Evolutionary conservation across 257 asterid genomes (phyloP), one percentile per base, ranked within the genome.

Genomic region (Lavandula angustifolia): DNA sequence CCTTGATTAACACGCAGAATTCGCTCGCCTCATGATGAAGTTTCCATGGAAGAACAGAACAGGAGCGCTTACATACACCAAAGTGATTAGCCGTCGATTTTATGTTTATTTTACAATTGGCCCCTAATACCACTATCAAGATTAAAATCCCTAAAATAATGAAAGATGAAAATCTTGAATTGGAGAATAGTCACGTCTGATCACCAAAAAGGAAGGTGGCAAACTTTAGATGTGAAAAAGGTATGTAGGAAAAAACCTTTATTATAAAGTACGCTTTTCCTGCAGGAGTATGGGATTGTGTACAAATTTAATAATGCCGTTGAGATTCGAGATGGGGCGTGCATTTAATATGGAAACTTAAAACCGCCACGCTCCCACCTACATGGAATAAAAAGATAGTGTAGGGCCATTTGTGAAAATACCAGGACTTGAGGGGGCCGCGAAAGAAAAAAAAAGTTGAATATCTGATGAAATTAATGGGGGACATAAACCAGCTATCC

Each of bases 311-410:
- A 62, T 22, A 27, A 46, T 54, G 54, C 13, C 3, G 58, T 44
- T 60, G 60, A 60, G 60, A 54, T 47, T 55, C 14, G 73, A 52
- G 51, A 17, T 33, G 18, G 54, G 44, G 58, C 33, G 31, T 75
- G 73, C 78, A 72, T 68, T 82, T 60, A 69, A 66, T 77, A 46
- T 18, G 27, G 37, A 65, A 76, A 69, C 73, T 54, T 61, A 40
- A 61, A 76, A 68, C 79, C 79, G 61, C 74, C 65, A 41, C 72
- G 27, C 68, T 74, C 69, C 80, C 76, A 74, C 68, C 79, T 44
- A 56, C 71, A 72, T 13, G 37, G n/a, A 22, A 49, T 68, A 38
- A 40, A 40, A 34, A 52, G 12, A 34, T 18, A 43, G 69, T 22
- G 14, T 12, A 31, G 70, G 67, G 58, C 33, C 71, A 37, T 71